A percentile compares a stretch with the other conserved stretches of the same genome.
phyloP scores from a whole-genome alignment of 257 asterid genomes.

The Salvia miltiorrhiza region DNA sequence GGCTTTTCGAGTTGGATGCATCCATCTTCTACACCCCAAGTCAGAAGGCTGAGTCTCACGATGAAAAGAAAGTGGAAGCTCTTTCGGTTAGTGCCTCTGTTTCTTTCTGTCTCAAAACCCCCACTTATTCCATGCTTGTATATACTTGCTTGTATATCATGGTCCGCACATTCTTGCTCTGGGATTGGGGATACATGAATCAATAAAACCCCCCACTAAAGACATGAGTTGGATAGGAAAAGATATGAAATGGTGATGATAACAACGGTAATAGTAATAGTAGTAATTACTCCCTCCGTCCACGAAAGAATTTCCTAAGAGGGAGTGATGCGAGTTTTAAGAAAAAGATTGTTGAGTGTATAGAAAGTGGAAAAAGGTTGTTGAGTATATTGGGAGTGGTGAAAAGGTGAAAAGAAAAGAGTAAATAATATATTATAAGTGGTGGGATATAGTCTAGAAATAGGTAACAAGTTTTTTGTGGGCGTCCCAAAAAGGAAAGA shows the following conservation, averaged over 20 bases:
- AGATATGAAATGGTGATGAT: not conserved
- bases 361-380: too few species aligned
- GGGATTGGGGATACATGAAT: not conserved
- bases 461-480: too few species aligned
- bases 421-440: too few species aligned
- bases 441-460: too few species aligned
- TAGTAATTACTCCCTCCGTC: too few species aligned
- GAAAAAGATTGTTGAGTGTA: too few species aligned
- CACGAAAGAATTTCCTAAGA: too few species aligned
- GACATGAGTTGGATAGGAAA: not conserved
- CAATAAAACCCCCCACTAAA: not conserved
- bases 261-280: not conserved
- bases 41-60: conserved; percentile 50
- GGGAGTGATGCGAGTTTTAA: too few species aligned
- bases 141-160: not conserved
- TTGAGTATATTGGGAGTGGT: too few species aligned
- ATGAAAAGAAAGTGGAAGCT: conserved; percentile 49
- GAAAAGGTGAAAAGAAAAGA: too few species aligned
- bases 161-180: not conserved
- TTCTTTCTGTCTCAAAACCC: not conserved
- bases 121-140: not conserved
- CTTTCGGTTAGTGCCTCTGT: conserved; percentile 62
- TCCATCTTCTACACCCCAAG: conserved; percentile 56
- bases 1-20: conserved; percentile 85
- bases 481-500: too few species aligned